Evolutionary conservation across 306 rosid species (phyloP).

Genomic region (Malus fusca): DNA sequence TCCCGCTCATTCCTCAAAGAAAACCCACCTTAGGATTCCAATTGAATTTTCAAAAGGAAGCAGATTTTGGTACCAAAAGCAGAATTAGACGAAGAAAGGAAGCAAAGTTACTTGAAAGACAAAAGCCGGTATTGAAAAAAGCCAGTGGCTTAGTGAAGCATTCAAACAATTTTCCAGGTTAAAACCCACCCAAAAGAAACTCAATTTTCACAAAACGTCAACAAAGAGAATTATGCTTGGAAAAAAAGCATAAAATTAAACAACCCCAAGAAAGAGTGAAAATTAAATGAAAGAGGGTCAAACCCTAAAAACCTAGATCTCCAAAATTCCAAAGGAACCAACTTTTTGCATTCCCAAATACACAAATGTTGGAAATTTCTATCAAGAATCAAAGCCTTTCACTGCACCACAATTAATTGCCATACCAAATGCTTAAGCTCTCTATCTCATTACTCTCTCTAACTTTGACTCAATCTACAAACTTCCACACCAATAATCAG

Average conservation of each 20-base stretch:
- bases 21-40: conserved; percentile 23
- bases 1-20: conserved; percentile 1
- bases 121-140: not conserved
- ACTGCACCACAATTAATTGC: conserved; percentile 32
- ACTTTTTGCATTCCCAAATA: not conserved
- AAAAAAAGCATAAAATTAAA: not conserved
- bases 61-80: not conserved
- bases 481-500: conserved; percentile 9
- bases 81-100: too few relatives aligned
- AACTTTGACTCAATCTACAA: conserved; percentile 12
- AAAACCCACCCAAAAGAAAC: conserved; percentile 11
- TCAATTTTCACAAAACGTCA: conserved; percentile 2
- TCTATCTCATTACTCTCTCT: not conserved
- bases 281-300: conserved; percentile 26
- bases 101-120: not conserved
- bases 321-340: conserved; percentile 30
- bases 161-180: conserved; percentile 4
- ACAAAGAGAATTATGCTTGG: not conserved
- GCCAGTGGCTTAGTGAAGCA: not conserved
- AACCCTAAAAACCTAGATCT: conserved; percentile 75
- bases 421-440: too few relatives aligned
- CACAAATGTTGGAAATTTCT: not conserved
- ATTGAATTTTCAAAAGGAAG: not conserved
- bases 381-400: conserved; percentile 10
- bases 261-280: not conserved